These are phyloP conservation scores for Starmera pachycereana DNA, from an alignment of 805 yeast species.

Conservation along the genomic window DNA sequence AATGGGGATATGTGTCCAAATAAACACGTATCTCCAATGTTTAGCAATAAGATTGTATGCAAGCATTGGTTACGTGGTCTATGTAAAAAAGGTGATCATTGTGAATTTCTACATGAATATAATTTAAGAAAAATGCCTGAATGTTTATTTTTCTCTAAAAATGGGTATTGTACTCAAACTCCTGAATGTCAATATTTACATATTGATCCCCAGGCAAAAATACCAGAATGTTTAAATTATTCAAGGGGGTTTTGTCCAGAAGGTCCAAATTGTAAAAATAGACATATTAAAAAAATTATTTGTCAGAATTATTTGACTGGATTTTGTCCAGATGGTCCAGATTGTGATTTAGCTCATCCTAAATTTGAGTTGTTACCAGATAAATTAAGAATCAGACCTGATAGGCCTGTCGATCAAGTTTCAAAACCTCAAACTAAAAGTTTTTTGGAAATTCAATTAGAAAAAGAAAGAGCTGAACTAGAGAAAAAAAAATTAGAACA, in stretches of 20 bases:
- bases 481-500: background rate
- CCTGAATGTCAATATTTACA: constrained; percentile 93
- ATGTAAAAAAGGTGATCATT: constrained; percentile 92
- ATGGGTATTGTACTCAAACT: constrained; percentile 80
- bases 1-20: constrained; percentile 78
- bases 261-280: constrained; percentile 76
- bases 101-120: constrained; percentile 94
- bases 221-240: constrained; percentile 82
- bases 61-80: constrained; percentile 97
- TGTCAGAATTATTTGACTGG: constrained; percentile 84
- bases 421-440: constrained; percentile 8
- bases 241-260: constrained; percentile 84
- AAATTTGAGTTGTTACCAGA: constrained; percentile 46
- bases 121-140: constrained; percentile 94
- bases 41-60: constrained; percentile 77
- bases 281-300: constrained; percentile 66
- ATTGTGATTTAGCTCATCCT: constrained; percentile 71
- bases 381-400: constrained; percentile 24
- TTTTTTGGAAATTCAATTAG: constrained; percentile 18
- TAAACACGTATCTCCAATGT: constrained; percentile 65
- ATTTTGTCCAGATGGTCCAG: constrained; percentile 84
- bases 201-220: constrained; percentile 77
- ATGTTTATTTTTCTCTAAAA: constrained; percentile 75
- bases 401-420: constrained; percentile 14
- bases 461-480: constrained; percentile 14